phyloP scores from a whole-genome alignment of 495 filamentous ascomycete genomes.

The Penicillium parvum region DNA sequence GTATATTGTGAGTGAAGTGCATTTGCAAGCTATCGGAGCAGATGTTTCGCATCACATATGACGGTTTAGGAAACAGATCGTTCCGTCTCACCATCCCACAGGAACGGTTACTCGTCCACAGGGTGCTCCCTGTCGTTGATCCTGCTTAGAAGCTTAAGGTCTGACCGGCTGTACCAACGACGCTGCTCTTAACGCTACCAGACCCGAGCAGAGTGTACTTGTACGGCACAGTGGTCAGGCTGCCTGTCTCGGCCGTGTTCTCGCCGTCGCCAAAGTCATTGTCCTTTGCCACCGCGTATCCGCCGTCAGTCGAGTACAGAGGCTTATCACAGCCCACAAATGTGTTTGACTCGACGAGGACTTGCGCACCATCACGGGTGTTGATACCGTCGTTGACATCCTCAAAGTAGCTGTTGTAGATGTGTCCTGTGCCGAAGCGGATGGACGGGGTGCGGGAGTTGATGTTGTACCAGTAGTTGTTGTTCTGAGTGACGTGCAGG shows the following conservation, averaged over 20 bases:
- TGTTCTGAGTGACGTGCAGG: constrained; percentile 56
- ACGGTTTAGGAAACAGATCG: too few species aligned
- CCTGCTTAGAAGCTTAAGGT: constrained; percentile 49
- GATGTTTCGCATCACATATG: too few species aligned
- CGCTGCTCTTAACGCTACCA: constrained; percentile 36
- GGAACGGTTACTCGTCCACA: too few species aligned
- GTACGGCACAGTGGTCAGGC: constrained; percentile 48
- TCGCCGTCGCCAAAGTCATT: constrained; percentile 51
- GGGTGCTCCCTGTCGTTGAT: too few species aligned
- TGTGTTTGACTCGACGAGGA: constrained; percentile 57
- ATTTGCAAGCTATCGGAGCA: too few species aligned
- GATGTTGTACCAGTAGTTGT: constrained; percentile 60
- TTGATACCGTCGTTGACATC: constrained; percentile 57
- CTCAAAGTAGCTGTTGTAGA: constrained; percentile 48
- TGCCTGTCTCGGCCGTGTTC: constrained; percentile 46
- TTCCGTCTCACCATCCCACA: too few species aligned
- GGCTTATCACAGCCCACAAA: constrained; percentile 47
- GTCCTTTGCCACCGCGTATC: constrained; percentile 47
- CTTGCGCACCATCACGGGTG: constrained; percentile 60
- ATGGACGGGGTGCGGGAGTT: constrained; percentile 57
- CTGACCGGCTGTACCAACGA: constrained; percentile 50
- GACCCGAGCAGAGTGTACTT: constrained; percentile 44
- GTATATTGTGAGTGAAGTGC: too few species aligned
- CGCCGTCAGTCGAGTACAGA: constrained; percentile 54
- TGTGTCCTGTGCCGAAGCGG: constrained; percentile 59